Percentiles rank a stretch among this genome's conserved stretches.
These are phyloP conservation scores for Colletotrichum melonis DNA, from an alignment of 2,329 filamentous ascomycete genomes.

Conservation along the genomic window DNA sequence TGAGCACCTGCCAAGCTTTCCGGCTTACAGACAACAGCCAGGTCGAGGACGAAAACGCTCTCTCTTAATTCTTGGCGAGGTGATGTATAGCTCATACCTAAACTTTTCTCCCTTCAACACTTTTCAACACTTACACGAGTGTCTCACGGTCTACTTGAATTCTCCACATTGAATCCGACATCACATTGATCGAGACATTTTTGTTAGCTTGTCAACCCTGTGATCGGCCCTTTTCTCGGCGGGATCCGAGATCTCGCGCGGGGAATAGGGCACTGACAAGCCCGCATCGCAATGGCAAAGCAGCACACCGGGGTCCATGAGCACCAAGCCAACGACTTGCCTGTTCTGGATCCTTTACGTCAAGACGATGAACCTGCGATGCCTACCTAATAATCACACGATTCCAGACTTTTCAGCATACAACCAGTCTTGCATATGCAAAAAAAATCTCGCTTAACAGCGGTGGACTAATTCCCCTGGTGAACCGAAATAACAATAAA, in stretches of 20 bases:
- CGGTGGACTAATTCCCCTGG: too few relatives aligned
- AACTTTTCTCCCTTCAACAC: not conserved
- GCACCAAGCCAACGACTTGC: not conserved
- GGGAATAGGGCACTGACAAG: not conserved
- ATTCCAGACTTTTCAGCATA: too few relatives aligned
- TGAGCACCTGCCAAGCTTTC: not conserved
- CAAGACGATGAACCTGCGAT: too few relatives aligned
- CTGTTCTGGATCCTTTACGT: too few relatives aligned
- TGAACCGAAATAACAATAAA: too few relatives aligned
- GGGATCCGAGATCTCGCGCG: not conserved
- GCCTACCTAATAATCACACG: too few relatives aligned
- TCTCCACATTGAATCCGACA: not conserved
- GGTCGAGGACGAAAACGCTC: not conserved
- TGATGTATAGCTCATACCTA: not conserved
- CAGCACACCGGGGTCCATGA: not conserved
- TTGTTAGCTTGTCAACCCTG: not conserved
- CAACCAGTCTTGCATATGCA: too few relatives aligned
- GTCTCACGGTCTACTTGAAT: not conserved
- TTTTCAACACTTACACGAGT: not conserved
- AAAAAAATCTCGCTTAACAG: too few relatives aligned
- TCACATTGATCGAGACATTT: not conserved
- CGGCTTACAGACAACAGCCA: not conserved
- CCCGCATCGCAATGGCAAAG: not conserved
- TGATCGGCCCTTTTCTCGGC: constrained; percentile 2
- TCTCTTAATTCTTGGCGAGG: not conserved